Conservation (phyloP, 163 green algal species). For the Scenedesmus sp. region DNA sequence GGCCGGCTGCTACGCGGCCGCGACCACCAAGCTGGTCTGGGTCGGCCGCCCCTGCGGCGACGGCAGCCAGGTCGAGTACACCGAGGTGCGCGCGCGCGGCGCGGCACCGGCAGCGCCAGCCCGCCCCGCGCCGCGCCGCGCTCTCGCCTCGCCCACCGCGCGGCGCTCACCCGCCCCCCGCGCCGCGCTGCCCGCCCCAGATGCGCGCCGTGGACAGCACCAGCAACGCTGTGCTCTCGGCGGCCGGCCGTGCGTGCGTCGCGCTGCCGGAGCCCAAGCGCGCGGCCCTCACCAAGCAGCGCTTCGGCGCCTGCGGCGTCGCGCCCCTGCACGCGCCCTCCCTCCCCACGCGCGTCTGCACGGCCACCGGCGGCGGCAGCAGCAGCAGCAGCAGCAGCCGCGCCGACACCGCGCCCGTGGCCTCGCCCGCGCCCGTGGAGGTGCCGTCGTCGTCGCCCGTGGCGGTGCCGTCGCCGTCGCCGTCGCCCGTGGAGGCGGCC, state of each 20-base stretch:
- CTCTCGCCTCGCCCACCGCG: too few relatives aligned
- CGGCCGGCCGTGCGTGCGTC: not conserved
- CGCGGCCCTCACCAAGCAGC: not conserved
- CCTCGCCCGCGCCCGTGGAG: too few relatives aligned
- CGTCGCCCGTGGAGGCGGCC: too few relatives aligned
- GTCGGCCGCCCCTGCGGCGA: not conserved
- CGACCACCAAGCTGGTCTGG: conserved; percentile 15
- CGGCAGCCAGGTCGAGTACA: conserved; percentile 10
- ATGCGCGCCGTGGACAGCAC: too few relatives aligned
- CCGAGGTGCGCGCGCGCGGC: not conserved
- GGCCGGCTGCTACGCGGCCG: not conserved
- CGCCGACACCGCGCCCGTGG: too few relatives aligned
- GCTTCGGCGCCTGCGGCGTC: conserved; percentile 10
- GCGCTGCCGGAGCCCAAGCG: not conserved
- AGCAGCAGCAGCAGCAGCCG: not conserved
- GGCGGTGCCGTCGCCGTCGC: too few relatives aligned
- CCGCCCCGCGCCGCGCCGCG: not conserved
- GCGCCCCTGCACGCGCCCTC: not conserved
- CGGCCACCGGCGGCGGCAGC: not conserved
- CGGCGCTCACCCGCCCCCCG: not conserved
- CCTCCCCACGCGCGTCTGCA: conserved; percentile 8
- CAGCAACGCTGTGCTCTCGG: too few relatives aligned
- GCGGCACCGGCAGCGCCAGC: not conserved
- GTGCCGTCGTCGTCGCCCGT: too few relatives aligned
- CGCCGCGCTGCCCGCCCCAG: too few relatives aligned